Percentiles rank a stretch among this genome's conserved stretches.
These are phyloP conservation scores for Globisporangium nodosum DNA, from an alignment of 352 stramenopile species.

Conservation along the genomic window DNA sequence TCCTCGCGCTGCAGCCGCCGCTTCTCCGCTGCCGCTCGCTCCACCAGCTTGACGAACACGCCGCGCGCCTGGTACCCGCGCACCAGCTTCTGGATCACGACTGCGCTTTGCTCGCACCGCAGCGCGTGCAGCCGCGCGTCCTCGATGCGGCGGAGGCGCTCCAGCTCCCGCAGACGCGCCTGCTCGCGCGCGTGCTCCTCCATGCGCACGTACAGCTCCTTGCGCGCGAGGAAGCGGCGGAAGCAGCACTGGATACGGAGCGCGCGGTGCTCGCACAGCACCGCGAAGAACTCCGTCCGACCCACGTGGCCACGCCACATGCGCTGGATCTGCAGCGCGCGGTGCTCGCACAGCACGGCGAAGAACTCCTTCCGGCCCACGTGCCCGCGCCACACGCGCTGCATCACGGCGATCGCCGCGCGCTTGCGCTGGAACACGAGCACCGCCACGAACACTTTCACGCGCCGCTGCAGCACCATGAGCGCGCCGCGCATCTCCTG, in stretches of 20 bases:
- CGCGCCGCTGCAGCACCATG: constrained; percentile 38
- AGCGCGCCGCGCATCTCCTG: constrained; percentile 28
- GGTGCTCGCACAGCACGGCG: constrained; percentile 21
- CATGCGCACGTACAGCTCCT: constrained; percentile 23
- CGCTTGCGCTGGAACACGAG: constrained; percentile 27
- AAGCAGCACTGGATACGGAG: constrained; percentile 45
- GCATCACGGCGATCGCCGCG: constrained; percentile 14
- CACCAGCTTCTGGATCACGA: constrained; percentile 38
- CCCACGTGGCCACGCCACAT: constrained; percentile 33
- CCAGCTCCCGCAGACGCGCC: constrained; percentile 21
- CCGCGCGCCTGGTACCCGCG: constrained; percentile 45
- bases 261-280: constrained; percentile 34
- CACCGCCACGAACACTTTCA: constrained; percentile 38
- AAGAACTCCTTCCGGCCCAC: constrained; percentile 19
- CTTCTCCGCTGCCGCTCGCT: constrained; percentile 30
- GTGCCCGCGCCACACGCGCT: constrained; percentile 33
- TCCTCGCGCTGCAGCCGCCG: constrained; percentile 22
- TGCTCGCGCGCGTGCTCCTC: constrained; percentile 28
- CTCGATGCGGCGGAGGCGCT: constrained; percentile 8
- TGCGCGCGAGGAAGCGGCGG: constrained; percentile 30
- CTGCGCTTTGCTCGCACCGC: constrained; percentile 24
- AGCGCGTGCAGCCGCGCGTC: constrained; percentile 17
- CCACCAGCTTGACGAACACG: constrained; percentile 28
- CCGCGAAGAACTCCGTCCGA: constrained; percentile 25
- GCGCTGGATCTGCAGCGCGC: constrained; percentile 43